phyloP scores from a whole-genome alignment of 805 yeast species.

The Nakazawaea populi region DNA sequence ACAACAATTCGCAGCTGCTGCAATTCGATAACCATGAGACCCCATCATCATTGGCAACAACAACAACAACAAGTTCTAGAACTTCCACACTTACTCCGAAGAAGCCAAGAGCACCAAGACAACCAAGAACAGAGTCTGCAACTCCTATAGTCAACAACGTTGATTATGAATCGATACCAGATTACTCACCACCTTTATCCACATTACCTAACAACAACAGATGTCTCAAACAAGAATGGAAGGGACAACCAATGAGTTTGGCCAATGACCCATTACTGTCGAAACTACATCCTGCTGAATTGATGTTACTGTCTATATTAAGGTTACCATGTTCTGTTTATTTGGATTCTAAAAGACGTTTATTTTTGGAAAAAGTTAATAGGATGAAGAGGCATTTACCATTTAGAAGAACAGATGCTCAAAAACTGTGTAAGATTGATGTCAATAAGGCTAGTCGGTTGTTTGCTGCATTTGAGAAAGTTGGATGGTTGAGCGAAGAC shows the following conservation, averaged over 20 bases:
- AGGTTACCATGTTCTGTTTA: conserved; percentile 85
- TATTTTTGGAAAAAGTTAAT: conserved; percentile 84
- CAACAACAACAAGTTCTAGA: conserved; percentile 18
- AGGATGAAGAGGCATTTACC: conserved; percentile 65
- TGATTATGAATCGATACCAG: conserved; percentile 70
- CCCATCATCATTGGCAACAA: conserved; percentile 14
- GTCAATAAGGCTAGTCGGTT: conserved; percentile 93
- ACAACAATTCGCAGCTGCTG: background rate
- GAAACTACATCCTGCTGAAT: conserved; percentile 88
- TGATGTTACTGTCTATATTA: conserved; percentile 77
- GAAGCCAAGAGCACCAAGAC: conserved; percentile 27
- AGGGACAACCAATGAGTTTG: conserved; percentile 95
- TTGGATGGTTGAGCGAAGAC: conserved; percentile 84
- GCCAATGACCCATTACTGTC: conserved; percentile 65
- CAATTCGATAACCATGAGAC: too few species aligned
- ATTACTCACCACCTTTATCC: conserved; percentile 67
- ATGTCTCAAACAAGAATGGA: conserved; percentile 90
- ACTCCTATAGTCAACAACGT: conserved; percentile 42
- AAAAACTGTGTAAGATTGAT: conserved; percentile 94
- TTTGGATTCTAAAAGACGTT: conserved; percentile 71
- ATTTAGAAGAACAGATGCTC: conserved; percentile 95
- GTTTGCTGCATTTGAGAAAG: conserved; percentile 84
- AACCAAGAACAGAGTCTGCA: conserved; percentile 18
- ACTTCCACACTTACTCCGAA: conserved; percentile 29
- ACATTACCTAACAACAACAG: conserved; percentile 66